Conservation (phyloP, 2,329 filamentous ascomycete genomes). For the Colletotrichum limetticola region DNA sequence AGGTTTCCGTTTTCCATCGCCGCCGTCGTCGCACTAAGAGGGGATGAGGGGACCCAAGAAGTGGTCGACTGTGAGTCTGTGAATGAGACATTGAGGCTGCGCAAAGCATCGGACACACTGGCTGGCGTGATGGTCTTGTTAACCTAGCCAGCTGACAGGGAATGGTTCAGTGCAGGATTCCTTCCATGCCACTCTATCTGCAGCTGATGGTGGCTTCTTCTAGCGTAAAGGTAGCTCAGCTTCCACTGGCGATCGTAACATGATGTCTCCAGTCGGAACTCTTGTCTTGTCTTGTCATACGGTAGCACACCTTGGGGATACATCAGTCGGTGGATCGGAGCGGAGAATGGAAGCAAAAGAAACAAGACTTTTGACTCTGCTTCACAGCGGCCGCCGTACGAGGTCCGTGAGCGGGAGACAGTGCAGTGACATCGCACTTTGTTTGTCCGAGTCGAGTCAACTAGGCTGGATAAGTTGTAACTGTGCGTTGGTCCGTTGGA, state of each 20-base stretch:
- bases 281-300: neutral
- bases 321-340: neutral
- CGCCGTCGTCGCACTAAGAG: slow-evolving; percentile 4
- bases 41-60: neutral
- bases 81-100: neutral
- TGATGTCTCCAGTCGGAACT: neutral
- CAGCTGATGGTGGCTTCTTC: neutral
- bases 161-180: neutral
- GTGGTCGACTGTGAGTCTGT: no score
- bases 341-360: neutral
- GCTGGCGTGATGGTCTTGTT: neutral
- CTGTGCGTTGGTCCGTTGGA: neutral
- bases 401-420: neutral
- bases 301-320: neutral
- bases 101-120: neutral
- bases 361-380: neutral
- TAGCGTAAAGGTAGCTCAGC: neutral
- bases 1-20: neutral
- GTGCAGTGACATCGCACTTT: neutral
- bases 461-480: neutral
- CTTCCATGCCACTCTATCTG: neutral
- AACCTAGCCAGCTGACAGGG: slow-evolving; percentile 1
- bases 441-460: neutral
- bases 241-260: neutral
- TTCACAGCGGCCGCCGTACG: neutral